Base-by-base conservation (phyloP, 148 eudicot species). In the Persicaria maculosa region DNA sequence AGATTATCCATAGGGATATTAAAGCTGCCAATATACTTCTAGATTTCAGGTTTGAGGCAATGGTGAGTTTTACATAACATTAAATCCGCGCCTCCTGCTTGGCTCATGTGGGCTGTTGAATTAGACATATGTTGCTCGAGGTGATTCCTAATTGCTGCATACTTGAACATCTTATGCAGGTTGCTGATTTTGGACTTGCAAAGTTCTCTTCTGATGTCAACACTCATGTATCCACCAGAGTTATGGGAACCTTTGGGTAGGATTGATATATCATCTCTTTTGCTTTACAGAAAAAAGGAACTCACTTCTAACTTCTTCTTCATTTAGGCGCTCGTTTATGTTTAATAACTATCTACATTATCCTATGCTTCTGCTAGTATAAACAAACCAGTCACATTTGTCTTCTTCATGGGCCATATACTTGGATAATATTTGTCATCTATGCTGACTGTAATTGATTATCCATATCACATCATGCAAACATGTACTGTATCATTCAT, bases 211-310 rank as follows among this genome's bases (percentile, higher is more conserved):
- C 92, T 68, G 99, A 95, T 40, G 84, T 79, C 69, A 85, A 90
- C 75, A 96, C 99, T 77, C 99, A 96, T 76, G 81, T 96, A 74
- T 96, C 99, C 57, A 96, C 99, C 10, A 85, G 97, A 55, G 99
- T 96, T 76, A 96, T 96, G 99, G 99, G 97, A 74, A 96, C 99
- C 65, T 96, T 96, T 61, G 99, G 99, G 99, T 96, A 85, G 50
- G 92, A 77, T 25, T 72, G 44, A 19, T 77, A 47, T 55, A 52
- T 57, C 36, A 14, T 36, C 48, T 70, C 47, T 47, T 73, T 31
- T 47, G 45, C 58, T 47, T 31, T 31, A 1, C 3, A 31, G 4
- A 71, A 45, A 45, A 47, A 19, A 45, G 17, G 4, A 36, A 68
- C 17, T 64, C 45, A 40, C 12, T 40, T 45, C 47, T 12, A 16